These are phyloP conservation scores for Sergeia podlipaevii DNA, from an alignment of 208 protist genomes.

Conservation along the genomic window DNA sequence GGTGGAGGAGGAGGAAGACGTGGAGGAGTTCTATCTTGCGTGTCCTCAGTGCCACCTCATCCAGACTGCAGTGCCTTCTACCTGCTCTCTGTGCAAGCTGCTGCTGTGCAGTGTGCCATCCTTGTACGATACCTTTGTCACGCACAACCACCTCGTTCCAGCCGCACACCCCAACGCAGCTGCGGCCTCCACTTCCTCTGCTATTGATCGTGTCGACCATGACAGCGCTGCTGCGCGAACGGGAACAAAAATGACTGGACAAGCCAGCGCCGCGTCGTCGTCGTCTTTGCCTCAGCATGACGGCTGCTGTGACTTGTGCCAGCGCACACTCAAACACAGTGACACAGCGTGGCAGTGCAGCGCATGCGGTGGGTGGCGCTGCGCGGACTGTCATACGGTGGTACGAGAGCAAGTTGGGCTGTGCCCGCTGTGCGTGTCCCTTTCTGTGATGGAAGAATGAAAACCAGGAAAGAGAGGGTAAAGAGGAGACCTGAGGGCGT, in stretches of 20 bases:
- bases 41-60: constrained; percentile 79
- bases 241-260: too few relatives aligned
- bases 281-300: too few relatives aligned
- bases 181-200: neutral
- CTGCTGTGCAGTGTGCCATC: constrained; percentile 66
- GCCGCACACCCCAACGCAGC: constrained; percentile 3
- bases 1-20: neutral
- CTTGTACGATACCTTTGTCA: constrained; percentile 58
- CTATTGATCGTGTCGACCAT: neutral
- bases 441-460: too few relatives aligned
- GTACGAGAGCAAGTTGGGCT: constrained; percentile 44
- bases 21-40: constrained; percentile 25
- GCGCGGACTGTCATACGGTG: constrained; percentile 47
- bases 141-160: constrained; percentile 57
- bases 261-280: too few relatives aligned
- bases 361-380: constrained; percentile 40
- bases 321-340: neutral
- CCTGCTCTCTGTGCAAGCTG: constrained; percentile 71
- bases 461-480: too few relatives aligned
- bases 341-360: constrained; percentile 27
- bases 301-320: constrained; percentile 12
- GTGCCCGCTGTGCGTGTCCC: constrained; percentile 61
- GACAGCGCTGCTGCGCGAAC: too few relatives aligned
- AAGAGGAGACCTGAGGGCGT: too few relatives aligned
- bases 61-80: constrained; percentile 65